Base-by-base conservation (phyloP, 225 moss, liverwort and hornwort genomes). In the Sphagnum tenellum region DNA sequence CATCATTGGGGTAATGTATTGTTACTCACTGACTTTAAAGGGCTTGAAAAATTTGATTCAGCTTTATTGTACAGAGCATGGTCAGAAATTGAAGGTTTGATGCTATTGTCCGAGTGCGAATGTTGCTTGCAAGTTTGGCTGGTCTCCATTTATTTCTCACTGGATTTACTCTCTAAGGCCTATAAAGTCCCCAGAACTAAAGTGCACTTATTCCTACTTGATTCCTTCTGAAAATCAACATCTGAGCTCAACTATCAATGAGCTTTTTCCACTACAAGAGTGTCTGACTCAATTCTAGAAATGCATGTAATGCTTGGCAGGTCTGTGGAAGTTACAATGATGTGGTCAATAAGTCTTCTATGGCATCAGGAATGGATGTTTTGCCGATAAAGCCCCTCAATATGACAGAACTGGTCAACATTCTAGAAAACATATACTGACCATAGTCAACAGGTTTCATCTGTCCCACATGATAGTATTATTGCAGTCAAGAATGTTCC, bases 341-440 rank as follows among this genome's bases (percentile, higher is more conserved):
- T 5, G 64, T 74, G 63, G 5, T 83, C 5, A 74, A 55, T 50
- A 69, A 74, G 57, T 66, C 71, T 52, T 76, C 75, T 69, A 59
- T 71, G 12, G 70, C 54, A 49, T 76, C 82, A 53, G 82, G 82
- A n/a, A 83, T 83, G 82, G 68, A 79, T 62, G 73, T 79, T 50
- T 60, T 83, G 58, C 73, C 79, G 48, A 70, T 74, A 56, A 79
- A 79, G 54, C 82, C 82, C 58, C 54, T 83, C 68, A 76, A 76
- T 3, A 83, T 83, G 74, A 71, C 79, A 48, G 71, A 83, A 46
- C 76, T 83, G 55, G 76, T 83, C 8, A 74, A 71, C 11, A 59
- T 83, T 11, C 62, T 83, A 48, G 76, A 79, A 29, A 64, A 60
- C 58, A 50, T 70, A 67, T 71, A 67, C 70, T 45, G 46, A 59